Percentiles rank a stretch among this genome's conserved stretches.
phyloP scores from a whole-genome alignment of 805 yeast species.

The Kodamaea leandrae region DNA sequence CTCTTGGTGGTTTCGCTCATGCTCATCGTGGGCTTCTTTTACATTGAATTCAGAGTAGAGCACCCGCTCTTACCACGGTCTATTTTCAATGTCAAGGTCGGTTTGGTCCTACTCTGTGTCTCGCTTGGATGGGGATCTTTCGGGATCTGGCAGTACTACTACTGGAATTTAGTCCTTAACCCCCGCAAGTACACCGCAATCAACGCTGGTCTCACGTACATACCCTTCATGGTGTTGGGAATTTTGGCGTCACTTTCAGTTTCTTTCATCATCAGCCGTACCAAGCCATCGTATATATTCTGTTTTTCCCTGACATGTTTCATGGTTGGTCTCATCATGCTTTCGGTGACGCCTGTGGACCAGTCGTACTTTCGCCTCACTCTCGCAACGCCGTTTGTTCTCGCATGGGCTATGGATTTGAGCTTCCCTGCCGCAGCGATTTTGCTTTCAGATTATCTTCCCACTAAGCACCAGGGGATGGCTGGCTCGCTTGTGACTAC shows the following conservation, averaged over 20 bases:
- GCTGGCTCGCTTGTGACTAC: constrained; percentile 75
- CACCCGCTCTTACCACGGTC: constrained; percentile 56
- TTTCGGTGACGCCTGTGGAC: constrained; percentile 54
- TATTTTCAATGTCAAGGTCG: constrained; percentile 44
- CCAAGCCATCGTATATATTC: constrained; percentile 52
- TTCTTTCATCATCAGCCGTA: constrained; percentile 44
- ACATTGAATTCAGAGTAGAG: constrained; percentile 44
- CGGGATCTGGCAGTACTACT: constrained; percentile 68
- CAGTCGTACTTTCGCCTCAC: constrained; percentile 60
- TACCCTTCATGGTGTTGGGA: constrained; percentile 53
- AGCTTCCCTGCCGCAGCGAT: constrained; percentile 75
- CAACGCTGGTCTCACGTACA: constrained; percentile 37
- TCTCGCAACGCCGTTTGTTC: constrained; percentile 53
- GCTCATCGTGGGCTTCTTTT: constrained; percentile 40
- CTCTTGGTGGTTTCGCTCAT: constrained; percentile 53
- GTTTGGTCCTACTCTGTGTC: constrained; percentile 49
- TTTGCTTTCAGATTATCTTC: constrained; percentile 56
- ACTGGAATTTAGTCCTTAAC: constrained; percentile 50
- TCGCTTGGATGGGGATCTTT: constrained; percentile 76
- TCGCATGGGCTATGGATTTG: constrained; percentile 75
- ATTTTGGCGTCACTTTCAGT: constrained; percentile 53
- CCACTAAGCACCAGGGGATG: constrained; percentile 67
- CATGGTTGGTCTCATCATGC: constrained; percentile 50
- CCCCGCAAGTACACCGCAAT: constrained; percentile 45
- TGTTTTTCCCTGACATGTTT: constrained; percentile 53